Evolutionary conservation across 2,329 filamentous ascomycete genomes (phyloP).

Genomic region (Fusarium nelsonii): DNA sequence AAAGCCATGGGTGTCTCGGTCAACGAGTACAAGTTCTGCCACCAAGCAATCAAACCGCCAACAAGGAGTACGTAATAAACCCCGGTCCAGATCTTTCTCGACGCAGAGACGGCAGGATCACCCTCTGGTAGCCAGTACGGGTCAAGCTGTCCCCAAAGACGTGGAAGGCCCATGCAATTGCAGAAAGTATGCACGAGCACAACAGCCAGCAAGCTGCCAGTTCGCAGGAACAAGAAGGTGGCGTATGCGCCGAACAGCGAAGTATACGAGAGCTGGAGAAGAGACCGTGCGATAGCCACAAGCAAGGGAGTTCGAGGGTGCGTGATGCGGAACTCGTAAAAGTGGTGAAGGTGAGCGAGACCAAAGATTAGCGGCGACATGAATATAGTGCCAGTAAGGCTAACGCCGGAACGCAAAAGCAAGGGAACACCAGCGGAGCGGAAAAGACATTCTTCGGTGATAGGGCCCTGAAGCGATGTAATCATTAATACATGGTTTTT

Average conservation of each 20-base stretch:
- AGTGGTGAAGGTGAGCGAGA: constrained; percentile 93
- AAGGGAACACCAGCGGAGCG: constrained; percentile 87
- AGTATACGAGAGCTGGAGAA: constrained; percentile 91
- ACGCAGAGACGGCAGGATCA: constrained; percentile 41
- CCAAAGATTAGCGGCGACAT: constrained; percentile 90
- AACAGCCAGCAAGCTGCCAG: constrained; percentile 81
- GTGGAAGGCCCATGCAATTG: constrained; percentile 90
- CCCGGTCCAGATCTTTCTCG: constrained; percentile 71
- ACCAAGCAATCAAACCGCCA: constrained; percentile 78
- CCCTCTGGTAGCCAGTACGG: constrained; percentile 56
- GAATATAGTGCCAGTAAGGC: constrained; percentile 74
- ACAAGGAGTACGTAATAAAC: constrained; percentile 84
- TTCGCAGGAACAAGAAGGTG: constrained; percentile 88
- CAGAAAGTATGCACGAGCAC: constrained; percentile 88
- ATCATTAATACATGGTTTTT: constrained; percentile 18
- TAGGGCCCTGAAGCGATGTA: constrained; percentile 71
- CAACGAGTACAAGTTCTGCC: constrained; percentile 75
- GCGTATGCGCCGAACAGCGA: constrained; percentile 94
- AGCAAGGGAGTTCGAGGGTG: constrained; percentile 76
- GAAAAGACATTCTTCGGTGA: constrained; percentile 95
- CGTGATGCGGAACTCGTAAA: constrained; percentile 91
- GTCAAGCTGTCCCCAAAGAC: constrained; percentile 83
- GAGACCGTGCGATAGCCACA: constrained; percentile 75
- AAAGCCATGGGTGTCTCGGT: constrained; percentile 65
- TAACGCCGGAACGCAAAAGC: constrained; percentile 77